Base-by-base conservation (phyloP, 140 eudicot species). In the Oenanthe javanica region DNA sequence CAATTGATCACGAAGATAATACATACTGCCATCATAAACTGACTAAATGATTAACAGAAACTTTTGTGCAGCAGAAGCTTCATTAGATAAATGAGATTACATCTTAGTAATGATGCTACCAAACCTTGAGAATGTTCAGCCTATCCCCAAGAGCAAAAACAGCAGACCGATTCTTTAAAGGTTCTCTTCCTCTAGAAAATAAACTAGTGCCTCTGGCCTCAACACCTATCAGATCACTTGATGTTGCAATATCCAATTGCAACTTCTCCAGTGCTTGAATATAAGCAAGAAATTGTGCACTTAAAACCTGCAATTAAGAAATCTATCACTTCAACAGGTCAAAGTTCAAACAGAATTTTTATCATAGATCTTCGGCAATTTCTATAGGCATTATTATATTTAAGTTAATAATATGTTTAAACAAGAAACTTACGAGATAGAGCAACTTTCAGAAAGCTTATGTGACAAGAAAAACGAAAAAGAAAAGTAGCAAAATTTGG, bases 61-160 rank as follows among this genome's bases (percentile, higher is more conserved):
- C 31, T 66, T 45, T n/a, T 43, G 23, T 21, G n/a, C n/a, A n/a
- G 38, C 54, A 59, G 73, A 78, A 78, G 40, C 63, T 78, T 72
- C 52, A 63, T 72, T 38, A 7, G 38, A 6, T 1, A 19, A 64
- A 82, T 48, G 52, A 71, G n/a, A 42, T 45, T 50, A 18, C 74
- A 79, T 61, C 54, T 1, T 67, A 67, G 16, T 38, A 23, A 31
- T 36, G 55, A 51, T 79, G 64, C 71, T 42, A 69, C 73, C 42
- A 81, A 47, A 95, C 99, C 99, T 92, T 95, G 80, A 95, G 91
- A 82, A 92, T 89, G 75, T 82, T 90, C 84, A 95, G 91, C 85
- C 97, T 88, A 42, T 95, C 99, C 54, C 97, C 99, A 50, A 95
- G 86, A 86, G 99, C 97, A 87, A 95, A 95, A 79, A 95, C 97